Conservation (phyloP, 2,329 filamentous ascomycete genomes). For the Peltaster fructicola region DNA sequence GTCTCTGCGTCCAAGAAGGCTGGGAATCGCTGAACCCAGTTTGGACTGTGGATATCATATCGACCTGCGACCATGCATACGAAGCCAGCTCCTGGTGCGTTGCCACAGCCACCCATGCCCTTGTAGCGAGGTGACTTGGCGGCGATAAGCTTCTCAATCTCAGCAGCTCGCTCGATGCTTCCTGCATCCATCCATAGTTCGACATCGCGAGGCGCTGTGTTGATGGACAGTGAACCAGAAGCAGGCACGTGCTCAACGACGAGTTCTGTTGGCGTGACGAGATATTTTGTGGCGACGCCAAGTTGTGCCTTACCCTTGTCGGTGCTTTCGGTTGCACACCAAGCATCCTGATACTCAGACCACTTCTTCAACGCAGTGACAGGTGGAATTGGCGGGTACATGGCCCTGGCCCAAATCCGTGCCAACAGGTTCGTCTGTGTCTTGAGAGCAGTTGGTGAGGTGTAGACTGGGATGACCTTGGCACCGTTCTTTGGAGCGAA, state of each 20-base stretch:
- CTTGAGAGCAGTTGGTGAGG: conserved; percentile 35
- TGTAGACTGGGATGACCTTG: conserved; percentile 37
- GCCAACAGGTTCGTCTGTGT: conserved; percentile 7
- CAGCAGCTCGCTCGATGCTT: conserved; percentile 3
- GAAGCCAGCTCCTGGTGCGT: conserved; percentile 9
- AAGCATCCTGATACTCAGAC: conserved; percentile 68
- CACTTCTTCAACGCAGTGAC: conserved; percentile 44
- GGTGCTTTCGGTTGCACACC: conserved; percentile 44
- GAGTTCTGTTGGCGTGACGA: conserved; percentile 20
- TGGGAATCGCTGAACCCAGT: conserved; percentile 24
- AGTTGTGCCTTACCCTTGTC: conserved; percentile 41
- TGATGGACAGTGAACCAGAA: conserved; percentile 19
- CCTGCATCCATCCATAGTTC: conserved; percentile 23
- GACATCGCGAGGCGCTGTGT: conserved; percentile 21
- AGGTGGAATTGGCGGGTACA: conserved; percentile 1
- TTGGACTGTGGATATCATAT: conserved; percentile 22
- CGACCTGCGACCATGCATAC: conserved; percentile 22
- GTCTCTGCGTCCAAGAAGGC: conserved; percentile 16
- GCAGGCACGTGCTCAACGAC: conserved; percentile 25
- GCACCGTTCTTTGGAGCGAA: conserved; percentile 49
- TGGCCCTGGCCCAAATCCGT: conserved; percentile 1
- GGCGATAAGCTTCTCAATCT: conserved; percentile 4
- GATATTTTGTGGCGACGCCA: conserved; percentile 29
- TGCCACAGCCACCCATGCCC: conserved; percentile 5
- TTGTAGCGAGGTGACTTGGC: conserved; percentile 7